These are phyloP conservation scores for Asterionellopsis glacialis DNA, from an alignment of 108 stramenopile genomes.

Conservation along the genomic window DNA sequence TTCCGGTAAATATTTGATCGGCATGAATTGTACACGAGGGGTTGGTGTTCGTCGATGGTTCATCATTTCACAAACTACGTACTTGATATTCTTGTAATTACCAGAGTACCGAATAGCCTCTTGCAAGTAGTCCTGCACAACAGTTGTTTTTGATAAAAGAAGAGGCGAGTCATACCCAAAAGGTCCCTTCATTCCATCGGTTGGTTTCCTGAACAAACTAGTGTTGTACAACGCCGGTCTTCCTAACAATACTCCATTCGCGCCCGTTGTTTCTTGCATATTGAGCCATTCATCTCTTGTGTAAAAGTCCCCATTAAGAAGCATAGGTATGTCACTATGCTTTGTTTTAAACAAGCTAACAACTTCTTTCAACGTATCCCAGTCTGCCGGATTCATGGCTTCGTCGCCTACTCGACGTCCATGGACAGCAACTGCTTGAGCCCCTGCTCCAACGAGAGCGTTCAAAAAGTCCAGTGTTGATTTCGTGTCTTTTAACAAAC, in stretches of 20 bases:
- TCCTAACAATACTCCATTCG: constrained; percentile 89
- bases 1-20: constrained; percentile 44
- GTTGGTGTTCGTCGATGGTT: constrained; percentile 69
- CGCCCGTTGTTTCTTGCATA: constrained; percentile 52
- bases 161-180: constrained; percentile 51
- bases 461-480: constrained; percentile 66
- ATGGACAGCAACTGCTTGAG: constrained; percentile 93
- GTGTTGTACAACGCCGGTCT: constrained; percentile 91
- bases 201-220: constrained; percentile 59
- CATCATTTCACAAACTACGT: constrained; percentile 96
- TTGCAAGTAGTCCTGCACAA: constrained; percentile 83
- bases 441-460: constrained; percentile 86
- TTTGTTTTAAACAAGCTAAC: constrained; percentile 43
- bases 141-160: constrained; percentile 61
- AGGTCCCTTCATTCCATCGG: not conserved
- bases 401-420: constrained; percentile 67
- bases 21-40: constrained; percentile 38
- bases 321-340: constrained; percentile 49
- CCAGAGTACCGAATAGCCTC: constrained; percentile 66
- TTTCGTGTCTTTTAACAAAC: constrained; percentile 68
- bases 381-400: constrained; percentile 54
- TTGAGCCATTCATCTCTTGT: constrained; percentile 65
- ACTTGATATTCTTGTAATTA: constrained; percentile 91
- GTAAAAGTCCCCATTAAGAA: constrained; percentile 94
- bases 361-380: constrained; percentile 76